Evolutionary conservation across 2,329 filamentous ascomycete species (phyloP).

Genomic region (Sclerotinia subarctica): DNA sequence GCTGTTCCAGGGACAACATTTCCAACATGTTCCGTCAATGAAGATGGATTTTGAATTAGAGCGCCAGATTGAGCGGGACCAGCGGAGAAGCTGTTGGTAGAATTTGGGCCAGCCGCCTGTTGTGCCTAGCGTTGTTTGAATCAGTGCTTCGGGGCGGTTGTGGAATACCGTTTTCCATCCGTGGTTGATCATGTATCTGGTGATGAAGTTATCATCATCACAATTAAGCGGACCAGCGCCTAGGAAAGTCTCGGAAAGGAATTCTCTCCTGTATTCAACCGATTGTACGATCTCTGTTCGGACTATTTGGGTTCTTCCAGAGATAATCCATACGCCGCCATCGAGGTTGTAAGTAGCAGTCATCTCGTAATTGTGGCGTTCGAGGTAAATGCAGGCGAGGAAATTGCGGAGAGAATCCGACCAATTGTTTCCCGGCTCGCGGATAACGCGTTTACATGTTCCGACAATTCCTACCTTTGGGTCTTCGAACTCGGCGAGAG

Average conservation of each 20-base stretch:
- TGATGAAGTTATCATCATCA: conserved; percentile 63
- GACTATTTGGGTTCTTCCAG: conserved; percentile 52
- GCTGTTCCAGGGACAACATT: conserved; percentile 48
- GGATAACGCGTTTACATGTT: conserved; percentile 53
- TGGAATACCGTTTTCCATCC: conserved; percentile 56
- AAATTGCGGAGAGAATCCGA: conserved; percentile 44
- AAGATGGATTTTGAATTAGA: conserved; percentile 51
- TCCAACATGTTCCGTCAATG: conserved; percentile 41
- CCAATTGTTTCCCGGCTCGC: conserved; percentile 34
- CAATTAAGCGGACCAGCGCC: conserved; percentile 47
- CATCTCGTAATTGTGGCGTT: conserved; percentile 61
- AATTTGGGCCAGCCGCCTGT: conserved; percentile 45
- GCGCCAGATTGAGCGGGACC: conserved; percentile 57
- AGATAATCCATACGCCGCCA: conserved; percentile 57
- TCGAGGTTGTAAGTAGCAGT: conserved; percentile 54
- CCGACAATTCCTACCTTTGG: conserved; percentile 51
- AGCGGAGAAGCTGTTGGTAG: conserved; percentile 51
- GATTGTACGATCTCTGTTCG: conserved; percentile 49
- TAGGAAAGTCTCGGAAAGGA: conserved; percentile 52
- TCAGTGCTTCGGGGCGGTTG: conserved; percentile 45
- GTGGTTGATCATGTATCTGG: conserved; percentile 49
- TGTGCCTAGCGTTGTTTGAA: conserved; percentile 53
- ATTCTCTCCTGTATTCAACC: conserved; percentile 44
- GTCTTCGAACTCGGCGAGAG: conserved; percentile 30
- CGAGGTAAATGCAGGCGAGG: conserved; percentile 56